Evolutionary conservation across 768 basidiomycete species (phyloP).

Genomic region (Boletus patriciae): DNA sequence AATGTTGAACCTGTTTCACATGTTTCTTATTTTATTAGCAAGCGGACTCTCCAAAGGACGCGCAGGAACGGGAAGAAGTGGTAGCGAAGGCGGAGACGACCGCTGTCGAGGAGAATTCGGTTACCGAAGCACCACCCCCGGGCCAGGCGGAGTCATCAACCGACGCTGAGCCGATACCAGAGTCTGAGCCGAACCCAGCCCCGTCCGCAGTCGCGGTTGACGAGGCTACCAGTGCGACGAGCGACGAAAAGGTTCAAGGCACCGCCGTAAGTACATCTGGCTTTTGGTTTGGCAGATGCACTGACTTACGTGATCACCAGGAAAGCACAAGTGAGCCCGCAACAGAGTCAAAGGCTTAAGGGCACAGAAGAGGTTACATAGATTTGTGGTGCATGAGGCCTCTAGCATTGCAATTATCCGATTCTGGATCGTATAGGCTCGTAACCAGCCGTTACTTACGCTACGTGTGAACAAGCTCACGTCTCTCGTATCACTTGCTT

Average conservation of each 20-base stretch:
- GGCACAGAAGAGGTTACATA: not conserved
- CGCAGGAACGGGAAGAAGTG: conserved; percentile 29
- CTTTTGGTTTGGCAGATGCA: not conserved
- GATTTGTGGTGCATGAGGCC: conserved; percentile 4
- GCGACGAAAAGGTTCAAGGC: conserved; percentile 4
- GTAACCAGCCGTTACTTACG: too few species aligned
- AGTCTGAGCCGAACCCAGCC: conserved; percentile 2
- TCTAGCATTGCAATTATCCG: not conserved
- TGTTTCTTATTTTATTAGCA: conserved; percentile 20
- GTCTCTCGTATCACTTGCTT: too few species aligned
- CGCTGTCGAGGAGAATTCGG: not conserved
- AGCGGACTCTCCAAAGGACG: conserved; percentile 33
- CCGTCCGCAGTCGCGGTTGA: not conserved
- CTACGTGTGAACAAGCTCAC: too few species aligned
- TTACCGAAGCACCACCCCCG: not conserved
- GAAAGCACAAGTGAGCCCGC: not conserved
- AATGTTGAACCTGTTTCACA: not conserved
- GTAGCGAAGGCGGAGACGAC: conserved; percentile 9
- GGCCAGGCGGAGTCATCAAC: not conserved
- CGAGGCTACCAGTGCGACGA: conserved; percentile 2
- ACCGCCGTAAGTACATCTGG: conserved; percentile 17
- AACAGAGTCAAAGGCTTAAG: conserved; percentile 10
- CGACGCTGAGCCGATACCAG: not conserved
- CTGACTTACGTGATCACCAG: conserved; percentile 8
- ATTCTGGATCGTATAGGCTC: not conserved